phyloP scores from a whole-genome alignment of 192 early-diverging fungal species.

The Backusella circina region DNA sequence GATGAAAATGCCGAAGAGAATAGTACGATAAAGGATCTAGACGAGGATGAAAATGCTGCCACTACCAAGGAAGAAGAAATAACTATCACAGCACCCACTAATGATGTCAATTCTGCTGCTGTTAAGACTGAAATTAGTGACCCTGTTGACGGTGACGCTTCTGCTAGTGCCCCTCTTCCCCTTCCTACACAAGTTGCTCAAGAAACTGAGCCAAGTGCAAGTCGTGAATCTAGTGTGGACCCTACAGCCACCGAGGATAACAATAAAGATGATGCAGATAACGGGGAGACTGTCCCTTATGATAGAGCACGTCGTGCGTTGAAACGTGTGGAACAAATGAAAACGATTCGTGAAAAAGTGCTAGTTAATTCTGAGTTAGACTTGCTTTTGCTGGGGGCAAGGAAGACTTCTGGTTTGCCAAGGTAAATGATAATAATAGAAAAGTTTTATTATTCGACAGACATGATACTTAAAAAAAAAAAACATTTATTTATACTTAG shows the following conservation, averaged over 20 bases:
- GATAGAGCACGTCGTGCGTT: slow-evolving; percentile 68
- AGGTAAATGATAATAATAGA: slow-evolving; percentile 16
- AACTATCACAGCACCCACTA: not conserved
- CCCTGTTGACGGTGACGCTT: not conserved
- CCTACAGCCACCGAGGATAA: slow-evolving; percentile 37
- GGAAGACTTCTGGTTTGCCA: slow-evolving; percentile 52
- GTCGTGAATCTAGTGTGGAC: slow-evolving; percentile 35
- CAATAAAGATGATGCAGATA: slow-evolving; percentile 37
- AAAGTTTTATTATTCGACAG: not conserved
- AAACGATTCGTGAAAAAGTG: slow-evolving; percentile 59
- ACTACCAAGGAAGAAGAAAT: not conserved
- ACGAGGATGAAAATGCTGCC: not conserved
- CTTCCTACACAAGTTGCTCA: not conserved
- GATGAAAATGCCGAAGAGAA: not conserved
- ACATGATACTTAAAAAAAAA: too few species aligned
- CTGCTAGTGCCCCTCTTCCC: not conserved
- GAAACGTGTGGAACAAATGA: slow-evolving; percentile 69
- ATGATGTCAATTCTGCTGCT: not conserved
- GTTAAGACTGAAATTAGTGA: slow-evolving; percentile 1
- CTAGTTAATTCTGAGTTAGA: slow-evolving; percentile 53
- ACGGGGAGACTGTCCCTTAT: slow-evolving; percentile 52
- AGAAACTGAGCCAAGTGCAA: not conserved
- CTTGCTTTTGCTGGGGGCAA: slow-evolving; percentile 37
- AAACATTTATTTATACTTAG: slow-evolving; percentile 23
- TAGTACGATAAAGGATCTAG: not conserved